Conservation (phyloP, 768 basidiomycete genomes). For the Tulasnella sp. region DNA sequence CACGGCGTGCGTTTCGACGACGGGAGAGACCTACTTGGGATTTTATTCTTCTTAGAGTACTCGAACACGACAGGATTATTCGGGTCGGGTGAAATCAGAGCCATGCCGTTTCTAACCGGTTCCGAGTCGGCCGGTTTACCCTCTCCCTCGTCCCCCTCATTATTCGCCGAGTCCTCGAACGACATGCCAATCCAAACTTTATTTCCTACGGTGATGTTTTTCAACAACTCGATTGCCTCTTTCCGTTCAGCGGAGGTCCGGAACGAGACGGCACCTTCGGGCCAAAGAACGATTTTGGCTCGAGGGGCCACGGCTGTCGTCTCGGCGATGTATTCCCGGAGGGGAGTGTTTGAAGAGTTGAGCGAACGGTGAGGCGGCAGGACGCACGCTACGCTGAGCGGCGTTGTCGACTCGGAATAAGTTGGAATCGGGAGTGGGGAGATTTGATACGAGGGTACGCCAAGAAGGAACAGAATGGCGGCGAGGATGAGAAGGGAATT, state of each 20-base stretch:
- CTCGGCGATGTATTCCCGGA: slow-evolving; percentile 66
- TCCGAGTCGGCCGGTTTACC: slow-evolving; percentile 47
- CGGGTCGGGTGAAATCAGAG: slow-evolving; percentile 54
- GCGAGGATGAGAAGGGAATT: background rate
- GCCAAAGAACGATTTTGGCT: slow-evolving; percentile 73
- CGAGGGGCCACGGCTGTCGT: slow-evolving; percentile 49
- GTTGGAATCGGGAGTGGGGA: slow-evolving; percentile 48
- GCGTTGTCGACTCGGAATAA: slow-evolving; percentile 50
- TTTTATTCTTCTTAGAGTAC: slow-evolving; percentile 77
- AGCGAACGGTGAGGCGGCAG: slow-evolving; percentile 53
- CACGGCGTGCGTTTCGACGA: too few relatives aligned
- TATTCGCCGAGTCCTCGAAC: slow-evolving; percentile 61
- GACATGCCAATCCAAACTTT: slow-evolving; percentile 64
- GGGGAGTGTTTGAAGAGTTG: slow-evolving; percentile 48
- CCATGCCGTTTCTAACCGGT: slow-evolving; percentile 61
- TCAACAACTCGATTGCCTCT: slow-evolving; percentile 49
- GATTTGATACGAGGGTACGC: slow-evolving; percentile 59
- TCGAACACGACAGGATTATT: slow-evolving; percentile 44
- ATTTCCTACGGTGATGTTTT: slow-evolving; percentile 39
- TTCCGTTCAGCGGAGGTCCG: slow-evolving; percentile 54
- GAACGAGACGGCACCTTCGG: slow-evolving; percentile 76
- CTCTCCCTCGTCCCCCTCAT: slow-evolving; percentile 28
- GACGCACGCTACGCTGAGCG: slow-evolving; percentile 67
- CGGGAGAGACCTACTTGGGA: slow-evolving; percentile 71
- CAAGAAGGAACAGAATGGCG: slow-evolving; percentile 36